Percentiles rank a stretch among this genome's conserved stretches.
These are phyloP conservation scores for Geotrichum ghanense DNA, from an alignment of 805 yeast genomes.

Conservation along the genomic window DNA sequence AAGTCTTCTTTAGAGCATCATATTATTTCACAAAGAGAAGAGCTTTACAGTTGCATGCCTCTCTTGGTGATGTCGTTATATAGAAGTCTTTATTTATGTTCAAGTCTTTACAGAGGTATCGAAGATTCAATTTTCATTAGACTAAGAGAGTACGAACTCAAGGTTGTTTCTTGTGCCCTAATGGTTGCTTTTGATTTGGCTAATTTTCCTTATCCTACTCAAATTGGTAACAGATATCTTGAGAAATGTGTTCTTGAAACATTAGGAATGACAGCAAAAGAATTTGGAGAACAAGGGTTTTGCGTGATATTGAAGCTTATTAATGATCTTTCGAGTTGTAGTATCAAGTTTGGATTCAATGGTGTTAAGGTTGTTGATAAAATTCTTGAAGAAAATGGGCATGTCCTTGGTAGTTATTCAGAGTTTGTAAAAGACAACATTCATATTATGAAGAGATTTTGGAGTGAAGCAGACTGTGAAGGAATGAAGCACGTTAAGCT, in stretches of 20 bases:
- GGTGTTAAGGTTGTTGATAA: neutral
- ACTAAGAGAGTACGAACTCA: neutral
- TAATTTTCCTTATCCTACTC: neutral
- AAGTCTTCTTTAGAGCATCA: neutral
- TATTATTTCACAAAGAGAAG: neutral
- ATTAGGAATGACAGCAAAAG: neutral
- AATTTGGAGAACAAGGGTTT: neutral
- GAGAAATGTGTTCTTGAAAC: neutral
- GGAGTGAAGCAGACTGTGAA: neutral
- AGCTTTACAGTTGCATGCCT: neutral
- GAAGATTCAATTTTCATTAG: neutral
- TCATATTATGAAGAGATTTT: neutral
- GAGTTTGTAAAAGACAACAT: neutral
- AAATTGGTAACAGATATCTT: neutral
- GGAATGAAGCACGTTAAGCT: neutral
- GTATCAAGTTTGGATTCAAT: neutral
- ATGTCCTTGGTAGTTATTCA: neutral
- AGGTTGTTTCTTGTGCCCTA: neutral
- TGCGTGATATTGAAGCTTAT: neutral
- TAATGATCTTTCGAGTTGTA: neutral
- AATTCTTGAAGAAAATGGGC: neutral
- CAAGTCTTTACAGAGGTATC: neutral
- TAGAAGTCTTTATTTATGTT: neutral
- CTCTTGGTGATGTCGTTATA: neutral
- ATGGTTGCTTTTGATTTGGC: neutral